phyloP scores from a whole-genome alignment of 106 monocot species.

The Dendrobium huoshanense region DNA sequence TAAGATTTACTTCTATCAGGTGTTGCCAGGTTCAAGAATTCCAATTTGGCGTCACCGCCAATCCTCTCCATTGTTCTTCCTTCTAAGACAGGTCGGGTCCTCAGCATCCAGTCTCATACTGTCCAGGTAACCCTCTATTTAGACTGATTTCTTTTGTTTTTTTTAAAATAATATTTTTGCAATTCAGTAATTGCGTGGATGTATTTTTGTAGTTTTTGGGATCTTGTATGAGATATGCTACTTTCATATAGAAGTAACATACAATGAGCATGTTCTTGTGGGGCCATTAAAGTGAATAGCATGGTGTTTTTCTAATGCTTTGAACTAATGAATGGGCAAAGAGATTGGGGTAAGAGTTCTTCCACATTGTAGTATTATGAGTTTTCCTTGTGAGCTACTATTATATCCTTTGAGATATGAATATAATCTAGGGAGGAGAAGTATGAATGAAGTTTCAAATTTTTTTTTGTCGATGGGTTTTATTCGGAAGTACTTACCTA shows the following conservation, averaged over 20 bases:
- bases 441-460: neutral
- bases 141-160: neutral
- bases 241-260: neutral
- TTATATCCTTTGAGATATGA: neutral
- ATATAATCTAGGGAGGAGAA: neutral
- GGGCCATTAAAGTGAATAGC: no score
- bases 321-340: no score
- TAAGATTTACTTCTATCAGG: neutral
- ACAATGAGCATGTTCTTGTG: no score
- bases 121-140: conserved; percentile 62
- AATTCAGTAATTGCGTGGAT: neutral
- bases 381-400: neutral
- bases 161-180: neutral
- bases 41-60: conserved; percentile 41
- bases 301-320: no score
- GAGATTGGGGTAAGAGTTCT: neutral
- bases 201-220: neutral
- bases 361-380: neutral
- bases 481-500: neutral
- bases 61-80: conserved; percentile 81
- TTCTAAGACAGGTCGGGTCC: conserved; percentile 87
- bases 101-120: conserved; percentile 99
- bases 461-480: neutral
- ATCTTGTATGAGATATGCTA: neutral
- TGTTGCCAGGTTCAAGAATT: conserved; percentile 4